These are phyloP conservation scores for Hura crepitans DNA, from an alignment of 441 rosid genomes.

Conservation along the genomic window DNA sequence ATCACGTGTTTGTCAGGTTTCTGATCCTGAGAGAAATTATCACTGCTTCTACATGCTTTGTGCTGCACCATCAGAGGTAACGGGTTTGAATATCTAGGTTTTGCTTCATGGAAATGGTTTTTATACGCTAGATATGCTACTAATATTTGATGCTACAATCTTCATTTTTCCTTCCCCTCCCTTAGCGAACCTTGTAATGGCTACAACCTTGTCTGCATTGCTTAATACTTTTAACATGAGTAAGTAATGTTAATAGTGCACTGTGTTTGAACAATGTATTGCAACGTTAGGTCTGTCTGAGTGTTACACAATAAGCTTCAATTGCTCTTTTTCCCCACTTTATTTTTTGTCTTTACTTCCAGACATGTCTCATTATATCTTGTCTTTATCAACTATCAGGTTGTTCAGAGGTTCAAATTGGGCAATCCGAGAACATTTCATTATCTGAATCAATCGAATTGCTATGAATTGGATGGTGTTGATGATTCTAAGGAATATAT, in stretches of 20 bases:
- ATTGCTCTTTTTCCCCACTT: slow-evolving; percentile 6
- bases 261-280: slow-evolving; percentile 1
- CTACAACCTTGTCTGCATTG: neutral
- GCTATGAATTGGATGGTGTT: slow-evolving; percentile 71
- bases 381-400: slow-evolving; percentile 42
- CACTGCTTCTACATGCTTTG: slow-evolving; percentile 99
- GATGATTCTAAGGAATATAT: slow-evolving; percentile 81
- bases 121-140: neutral
- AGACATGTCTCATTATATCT: slow-evolving; percentile 16
- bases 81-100: slow-evolving; percentile 17
- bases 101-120: slow-evolving; percentile 1
- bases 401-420: slow-evolving; percentile 61
- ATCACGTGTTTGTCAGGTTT: slow-evolving; percentile 97
- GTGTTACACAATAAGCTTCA: neutral
- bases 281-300: slow-evolving; percentile 6
- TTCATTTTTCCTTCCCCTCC: neutral
- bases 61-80: slow-evolving; percentile 90
- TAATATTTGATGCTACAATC: neutral
- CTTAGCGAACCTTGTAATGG: neutral
- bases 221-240: neutral
- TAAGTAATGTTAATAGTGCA: neutral
- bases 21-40: slow-evolving; percentile 96
- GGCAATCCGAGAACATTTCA: slow-evolving; percentile 77
- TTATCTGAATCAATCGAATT: slow-evolving; percentile 91
- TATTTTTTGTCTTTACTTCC: neutral